These are phyloP conservation scores for Arthromyces matolae DNA, from an alignment of 768 basidiomycete genomes.

Conservation along the genomic window DNA sequence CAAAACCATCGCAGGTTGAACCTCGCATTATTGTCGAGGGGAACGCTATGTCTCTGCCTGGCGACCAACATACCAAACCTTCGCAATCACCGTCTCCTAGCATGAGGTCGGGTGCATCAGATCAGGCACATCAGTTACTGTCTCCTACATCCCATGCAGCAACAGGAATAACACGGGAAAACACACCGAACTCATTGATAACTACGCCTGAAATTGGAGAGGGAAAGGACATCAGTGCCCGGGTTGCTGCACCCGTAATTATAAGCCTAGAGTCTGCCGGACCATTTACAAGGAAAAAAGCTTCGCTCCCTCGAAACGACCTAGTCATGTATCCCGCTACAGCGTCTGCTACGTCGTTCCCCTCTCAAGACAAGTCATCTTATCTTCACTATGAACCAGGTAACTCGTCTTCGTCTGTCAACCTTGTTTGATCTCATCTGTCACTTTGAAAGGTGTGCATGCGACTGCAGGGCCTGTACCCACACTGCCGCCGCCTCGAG, in stretches of 20 bases:
- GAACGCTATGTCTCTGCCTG: slow-evolving; percentile 26
- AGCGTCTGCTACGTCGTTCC: slow-evolving; percentile 23
- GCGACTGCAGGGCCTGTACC: slow-evolving; percentile 73
- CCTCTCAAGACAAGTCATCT: slow-evolving; percentile 28
- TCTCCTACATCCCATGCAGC: slow-evolving; percentile 19
- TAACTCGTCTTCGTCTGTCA: slow-evolving; percentile 17
- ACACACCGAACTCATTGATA: slow-evolving; percentile 27
- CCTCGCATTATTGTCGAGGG: slow-evolving; percentile 23
- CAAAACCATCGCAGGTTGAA: slow-evolving; percentile 9
- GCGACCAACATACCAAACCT: slow-evolving; percentile 30
- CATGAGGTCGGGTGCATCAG: slow-evolving; percentile 16
- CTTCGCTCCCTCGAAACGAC: slow-evolving; percentile 20
- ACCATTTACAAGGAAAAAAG: slow-evolving; percentile 9
- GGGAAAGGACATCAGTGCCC: slow-evolving; percentile 52
- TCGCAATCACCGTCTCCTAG: slow-evolving; percentile 30
- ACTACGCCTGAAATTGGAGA: slow-evolving; percentile 63
- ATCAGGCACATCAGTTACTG: slow-evolving; percentile 29
- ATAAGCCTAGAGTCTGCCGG: slow-evolving; percentile 38
- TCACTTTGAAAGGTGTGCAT: slow-evolving; percentile 43
- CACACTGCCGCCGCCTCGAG: slow-evolving; percentile 51
- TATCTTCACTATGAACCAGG: slow-evolving; percentile 66
- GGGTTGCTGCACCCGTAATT: slow-evolving; percentile 62
- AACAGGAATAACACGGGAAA: slow-evolving; percentile 6
- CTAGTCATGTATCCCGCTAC: slow-evolving; percentile 20
- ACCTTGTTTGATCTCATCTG: slow-evolving; percentile 13